Evolutionary conservation across 306 rosid genomes (phyloP).

Genomic region (Delonix regia): DNA sequence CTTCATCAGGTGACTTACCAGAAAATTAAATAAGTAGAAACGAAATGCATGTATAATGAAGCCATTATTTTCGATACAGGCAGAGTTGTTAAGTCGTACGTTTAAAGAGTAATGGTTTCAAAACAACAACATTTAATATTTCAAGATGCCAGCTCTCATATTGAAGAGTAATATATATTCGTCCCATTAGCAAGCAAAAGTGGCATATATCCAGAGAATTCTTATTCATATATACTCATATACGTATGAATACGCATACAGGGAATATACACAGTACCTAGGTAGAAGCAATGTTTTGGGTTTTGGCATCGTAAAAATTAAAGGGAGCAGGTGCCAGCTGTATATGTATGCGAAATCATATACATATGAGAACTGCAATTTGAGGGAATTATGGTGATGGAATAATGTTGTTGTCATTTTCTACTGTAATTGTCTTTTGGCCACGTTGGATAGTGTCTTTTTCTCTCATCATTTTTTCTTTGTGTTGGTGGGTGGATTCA

Average conservation of each 20-base stretch:
- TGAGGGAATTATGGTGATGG: conserved; percentile 22
- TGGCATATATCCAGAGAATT: not conserved
- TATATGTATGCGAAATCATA: not conserved
- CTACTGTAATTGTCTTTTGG: not conserved
- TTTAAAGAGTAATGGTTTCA: not conserved
- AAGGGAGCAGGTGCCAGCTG: conserved; percentile 16
- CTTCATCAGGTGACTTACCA: not conserved
- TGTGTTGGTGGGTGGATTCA: conserved; percentile 7
- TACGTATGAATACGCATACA: not conserved
- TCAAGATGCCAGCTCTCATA: not conserved
- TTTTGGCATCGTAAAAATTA: not conserved
- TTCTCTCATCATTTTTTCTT: not conserved
- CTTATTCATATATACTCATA: not conserved
- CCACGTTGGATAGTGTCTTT: conserved; percentile 26
- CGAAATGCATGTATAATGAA: not conserved
- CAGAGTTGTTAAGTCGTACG: conserved; percentile 11
- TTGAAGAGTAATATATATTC: not conserved
- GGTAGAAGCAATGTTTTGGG: not conserved
- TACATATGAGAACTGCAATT: not conserved
- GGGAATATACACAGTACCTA: not conserved
- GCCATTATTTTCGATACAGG: not conserved
- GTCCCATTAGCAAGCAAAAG: not conserved
- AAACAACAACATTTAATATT: not conserved
- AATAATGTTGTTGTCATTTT: conserved; percentile 29
- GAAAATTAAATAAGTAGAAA: not conserved